Percentiles rank a stretch among this genome's conserved stretches.
Evolutionary conservation across 2,329 filamentous ascomycete genomes (phyloP).

Genomic region (Talaromyces sp.): DNA sequence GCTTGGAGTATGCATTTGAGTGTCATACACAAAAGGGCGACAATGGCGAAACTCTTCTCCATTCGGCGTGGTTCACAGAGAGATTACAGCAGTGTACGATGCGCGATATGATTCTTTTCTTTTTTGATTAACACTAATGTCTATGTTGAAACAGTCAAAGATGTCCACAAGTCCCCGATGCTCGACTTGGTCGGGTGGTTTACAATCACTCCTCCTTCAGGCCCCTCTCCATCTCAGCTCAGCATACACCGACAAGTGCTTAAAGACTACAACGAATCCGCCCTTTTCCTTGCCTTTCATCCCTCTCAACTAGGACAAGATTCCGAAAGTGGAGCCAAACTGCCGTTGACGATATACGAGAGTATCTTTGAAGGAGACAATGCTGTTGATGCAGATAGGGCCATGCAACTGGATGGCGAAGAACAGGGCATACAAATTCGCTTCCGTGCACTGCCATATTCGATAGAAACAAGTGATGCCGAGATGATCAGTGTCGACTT

Average conservation of each 20-base stretch:
- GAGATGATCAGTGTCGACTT: conserved; percentile 98
- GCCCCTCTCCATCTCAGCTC: conserved; percentile 63
- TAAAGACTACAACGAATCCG: conserved; percentile 71
- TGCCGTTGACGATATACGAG: conserved; percentile 90
- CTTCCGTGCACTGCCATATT: conserved; percentile 80
- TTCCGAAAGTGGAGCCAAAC: conserved; percentile 63
- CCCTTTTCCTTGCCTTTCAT: conserved; percentile 85
- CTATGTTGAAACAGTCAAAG: conserved; percentile 59
- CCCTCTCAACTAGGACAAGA: conserved; percentile 52
- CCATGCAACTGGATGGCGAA: conserved; percentile 68
- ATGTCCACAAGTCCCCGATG: conserved; percentile 76
- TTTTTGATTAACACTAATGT: conserved; percentile 2
- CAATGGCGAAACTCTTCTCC: conserved; percentile 57
- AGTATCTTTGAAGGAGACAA: conserved; percentile 70
- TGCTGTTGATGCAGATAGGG: conserved; percentile 50
- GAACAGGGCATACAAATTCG: conserved; percentile 56
- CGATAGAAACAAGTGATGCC: conserved; percentile 87
- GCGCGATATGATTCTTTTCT: not conserved
- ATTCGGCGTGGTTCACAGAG: conserved; percentile 66
- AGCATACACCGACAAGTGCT: conserved; percentile 75
- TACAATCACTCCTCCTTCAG: conserved; percentile 66
- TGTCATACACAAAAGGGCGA: conserved; percentile 53
- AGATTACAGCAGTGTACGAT: conserved; percentile 78
- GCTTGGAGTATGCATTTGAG: conserved; percentile 89
- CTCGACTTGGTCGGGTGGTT: conserved; percentile 93